phyloP scores from a whole-genome alignment of 805 yeast species.

The Candida verbasci region DNA sequence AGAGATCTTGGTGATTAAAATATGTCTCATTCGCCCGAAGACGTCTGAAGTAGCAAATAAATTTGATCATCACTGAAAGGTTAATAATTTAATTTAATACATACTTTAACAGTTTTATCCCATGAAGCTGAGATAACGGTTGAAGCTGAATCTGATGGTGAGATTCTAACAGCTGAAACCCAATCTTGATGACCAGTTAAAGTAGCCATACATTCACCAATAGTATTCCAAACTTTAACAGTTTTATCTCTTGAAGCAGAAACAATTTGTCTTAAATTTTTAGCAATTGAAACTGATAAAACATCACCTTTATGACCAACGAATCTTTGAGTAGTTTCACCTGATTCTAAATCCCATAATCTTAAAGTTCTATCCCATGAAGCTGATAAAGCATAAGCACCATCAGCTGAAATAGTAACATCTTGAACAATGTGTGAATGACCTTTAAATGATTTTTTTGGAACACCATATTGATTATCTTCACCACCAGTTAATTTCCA shows the following conservation, averaged over 20 bases:
- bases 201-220: conserved; percentile 95
- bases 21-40: conserved; percentile 90
- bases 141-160: conserved; percentile 72
- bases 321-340: conserved; percentile 90
- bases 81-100: conserved; percentile 46
- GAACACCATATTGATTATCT: conserved; percentile 89
- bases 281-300: conserved; percentile 92
- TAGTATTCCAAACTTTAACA: conserved; percentile 98
- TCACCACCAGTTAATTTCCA: conserved; percentile 97
- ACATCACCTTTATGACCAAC: conserved; percentile 98
- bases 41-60: conserved; percentile 99
- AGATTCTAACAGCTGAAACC: conserved; percentile 97
- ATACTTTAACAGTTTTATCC: conserved; percentile 98
- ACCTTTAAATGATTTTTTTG: conserved; percentile 95
- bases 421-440: conserved; percentile 99
- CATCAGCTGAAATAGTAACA: conserved; percentile 96
- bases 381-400: conserved; percentile 95
- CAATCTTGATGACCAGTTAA: conserved; percentile 97
- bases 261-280: conserved; percentile 95
- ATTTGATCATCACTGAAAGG: conserved; percentile 12
- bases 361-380: conserved; percentile 99
- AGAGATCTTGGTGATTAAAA: conserved; percentile 97
- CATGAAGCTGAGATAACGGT: conserved; percentile 96
- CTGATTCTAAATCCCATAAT: conserved; percentile 95
- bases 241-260: conserved; percentile 99